Evolutionary conservation across 2,329 filamentous ascomycete species (phyloP).

Genomic region (Aspergillus japonicus): DNA sequence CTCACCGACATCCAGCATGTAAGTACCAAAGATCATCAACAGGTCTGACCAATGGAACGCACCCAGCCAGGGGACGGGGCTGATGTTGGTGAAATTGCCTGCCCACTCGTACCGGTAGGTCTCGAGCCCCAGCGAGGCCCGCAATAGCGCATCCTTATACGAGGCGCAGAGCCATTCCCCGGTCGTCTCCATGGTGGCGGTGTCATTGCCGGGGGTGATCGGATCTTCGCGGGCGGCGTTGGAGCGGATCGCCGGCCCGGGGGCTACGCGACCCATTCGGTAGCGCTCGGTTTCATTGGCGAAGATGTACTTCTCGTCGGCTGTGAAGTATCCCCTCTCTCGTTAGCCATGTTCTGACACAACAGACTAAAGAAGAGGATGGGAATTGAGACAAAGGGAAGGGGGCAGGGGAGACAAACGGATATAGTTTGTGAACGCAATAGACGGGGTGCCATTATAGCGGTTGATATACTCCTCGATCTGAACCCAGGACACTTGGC

Average conservation of each 20-base stretch:
- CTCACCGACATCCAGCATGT: constrained; percentile 14
- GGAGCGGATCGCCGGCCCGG: constrained; percentile 16
- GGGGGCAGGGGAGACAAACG: background rate
- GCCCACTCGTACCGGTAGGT: constrained; percentile 45
- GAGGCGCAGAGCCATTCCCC: constrained; percentile 14
- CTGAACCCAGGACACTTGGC: constrained; percentile 21
- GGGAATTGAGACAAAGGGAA: too few relatives aligned
- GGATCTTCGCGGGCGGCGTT: constrained; percentile 13
- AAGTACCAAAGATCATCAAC: constrained; percentile 24
- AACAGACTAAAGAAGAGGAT: too few relatives aligned
- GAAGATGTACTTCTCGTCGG: constrained; percentile 31
- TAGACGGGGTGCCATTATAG: constrained; percentile 21
- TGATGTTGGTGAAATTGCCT: constrained; percentile 45
- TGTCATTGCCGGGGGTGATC: constrained; percentile 17
- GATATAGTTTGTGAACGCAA: constrained; percentile 20
- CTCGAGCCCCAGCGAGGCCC: constrained; percentile 12
- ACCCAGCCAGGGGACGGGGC: constrained; percentile 41
- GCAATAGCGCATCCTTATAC: constrained; percentile 10
- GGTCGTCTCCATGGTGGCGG: constrained; percentile 3
- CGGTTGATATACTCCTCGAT: constrained; percentile 29
- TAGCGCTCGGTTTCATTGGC: constrained; percentile 23
- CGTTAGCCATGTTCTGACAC: background rate
- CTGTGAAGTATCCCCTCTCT: background rate
- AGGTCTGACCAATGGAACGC: constrained; percentile 41
- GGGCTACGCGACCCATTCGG: background rate